Conservation (phyloP, 1,284 basidiomycete species). For the Rhodotorula glutinis region DNA sequence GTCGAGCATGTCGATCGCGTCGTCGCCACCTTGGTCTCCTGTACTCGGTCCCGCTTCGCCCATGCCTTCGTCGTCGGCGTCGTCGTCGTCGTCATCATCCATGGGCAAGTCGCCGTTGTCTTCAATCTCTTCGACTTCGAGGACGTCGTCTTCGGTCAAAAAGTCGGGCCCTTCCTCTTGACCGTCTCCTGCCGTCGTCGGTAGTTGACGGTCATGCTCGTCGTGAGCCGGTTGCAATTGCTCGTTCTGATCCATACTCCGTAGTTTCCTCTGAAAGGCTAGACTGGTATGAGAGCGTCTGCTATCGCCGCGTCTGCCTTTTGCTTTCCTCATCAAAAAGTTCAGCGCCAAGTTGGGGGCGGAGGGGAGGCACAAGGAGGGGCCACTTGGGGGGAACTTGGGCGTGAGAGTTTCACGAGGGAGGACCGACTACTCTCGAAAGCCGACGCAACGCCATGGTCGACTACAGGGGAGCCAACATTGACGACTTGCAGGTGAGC, state of each 20-base stretch:
- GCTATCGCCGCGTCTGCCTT: no score
- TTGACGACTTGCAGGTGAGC: constrained; percentile 29
- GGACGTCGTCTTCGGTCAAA: constrained; percentile 37
- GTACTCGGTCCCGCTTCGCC: constrained; percentile 4
- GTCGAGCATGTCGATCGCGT: constrained; percentile 45
- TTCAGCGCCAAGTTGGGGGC: no score
- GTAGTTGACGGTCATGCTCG: not conserved
- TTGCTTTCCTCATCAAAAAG: no score
- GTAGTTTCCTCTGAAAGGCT: not conserved
- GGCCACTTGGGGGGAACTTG: no score
- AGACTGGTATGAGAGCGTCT: no score
- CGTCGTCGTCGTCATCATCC: constrained; percentile 43
- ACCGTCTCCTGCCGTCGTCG: not conserved
- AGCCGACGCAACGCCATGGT: constrained; percentile 2
- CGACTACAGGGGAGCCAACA: constrained; percentile 29
- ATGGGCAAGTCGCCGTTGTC: constrained; percentile 27
- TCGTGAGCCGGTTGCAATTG: not conserved
- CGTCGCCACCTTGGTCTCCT: constrained; percentile 9
- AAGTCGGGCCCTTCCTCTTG: constrained; percentile 19
- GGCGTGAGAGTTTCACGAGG: no score
- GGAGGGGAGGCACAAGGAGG: no score
- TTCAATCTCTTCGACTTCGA: constrained; percentile 39
- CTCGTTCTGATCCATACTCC: not conserved
- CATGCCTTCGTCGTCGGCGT: constrained; percentile 14
- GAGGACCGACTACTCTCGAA: not conserved